Percentiles rank a stretch among this genome's conserved stretches.
phyloP scores from a whole-genome alignment of 345 rosid genomes.

The Gossypium longicalyx region DNA sequence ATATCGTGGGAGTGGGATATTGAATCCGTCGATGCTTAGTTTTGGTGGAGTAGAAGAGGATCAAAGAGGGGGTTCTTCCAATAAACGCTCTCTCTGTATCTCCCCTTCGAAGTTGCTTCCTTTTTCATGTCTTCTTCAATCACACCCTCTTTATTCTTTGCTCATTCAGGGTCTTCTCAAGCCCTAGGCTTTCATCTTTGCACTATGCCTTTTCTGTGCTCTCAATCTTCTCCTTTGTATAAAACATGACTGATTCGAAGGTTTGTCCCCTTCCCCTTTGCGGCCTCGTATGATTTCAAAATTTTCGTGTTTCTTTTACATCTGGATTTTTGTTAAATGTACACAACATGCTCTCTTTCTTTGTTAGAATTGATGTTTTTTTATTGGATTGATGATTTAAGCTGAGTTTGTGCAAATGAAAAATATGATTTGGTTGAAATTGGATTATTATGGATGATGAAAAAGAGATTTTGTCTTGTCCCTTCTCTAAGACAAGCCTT shows the following conservation, averaged over 20 bases:
- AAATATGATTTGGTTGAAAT: not conserved
- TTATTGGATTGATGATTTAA: not conserved
- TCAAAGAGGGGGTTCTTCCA: constrained; percentile 36
- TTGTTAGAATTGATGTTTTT: not conserved
- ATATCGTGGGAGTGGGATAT: not conserved
- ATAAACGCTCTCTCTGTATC: constrained; percentile 49
- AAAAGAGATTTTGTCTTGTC: not conserved
- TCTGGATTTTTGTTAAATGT: not conserved
- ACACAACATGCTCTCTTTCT: not conserved
- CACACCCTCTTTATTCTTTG: constrained; percentile 29
- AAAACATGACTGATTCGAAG: constrained; percentile 70
- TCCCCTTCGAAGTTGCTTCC: constrained; percentile 16
- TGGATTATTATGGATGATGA: not conserved
- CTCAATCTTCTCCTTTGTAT: constrained; percentile 17
- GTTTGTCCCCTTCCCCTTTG: constrained; percentile 23
- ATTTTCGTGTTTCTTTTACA: not conserved
- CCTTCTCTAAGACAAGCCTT: not conserved
- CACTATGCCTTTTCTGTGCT: constrained; percentile 23
- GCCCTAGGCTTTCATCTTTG: constrained; percentile 37
- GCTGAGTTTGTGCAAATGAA: not conserved
- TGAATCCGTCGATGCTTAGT: constrained; percentile 38
- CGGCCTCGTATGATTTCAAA: not conserved
- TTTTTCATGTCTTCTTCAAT: constrained; percentile 91
- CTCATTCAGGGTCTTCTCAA: constrained; percentile 50
- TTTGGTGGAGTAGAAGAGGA: constrained; percentile 33